phyloP scores from a whole-genome alignment of 345 rosid genomes.

The Noccaea bulbosa region DNA sequence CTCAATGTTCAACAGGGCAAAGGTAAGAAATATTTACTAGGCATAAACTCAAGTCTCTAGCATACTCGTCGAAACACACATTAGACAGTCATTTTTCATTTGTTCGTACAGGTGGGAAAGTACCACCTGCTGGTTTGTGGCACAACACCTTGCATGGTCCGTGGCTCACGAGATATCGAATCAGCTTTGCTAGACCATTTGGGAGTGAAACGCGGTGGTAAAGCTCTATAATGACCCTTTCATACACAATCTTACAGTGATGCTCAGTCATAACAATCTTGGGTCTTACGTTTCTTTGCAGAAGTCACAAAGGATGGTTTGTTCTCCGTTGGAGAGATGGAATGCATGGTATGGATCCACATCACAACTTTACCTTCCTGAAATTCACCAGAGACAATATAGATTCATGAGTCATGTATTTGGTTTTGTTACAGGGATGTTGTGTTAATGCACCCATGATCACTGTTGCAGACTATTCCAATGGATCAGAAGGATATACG shows the following conservation, averaged over 20 bases:
- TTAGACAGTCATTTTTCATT: conserved; percentile 17
- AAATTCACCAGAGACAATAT: not conserved
- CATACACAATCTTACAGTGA: not conserved
- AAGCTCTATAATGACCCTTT: conserved; percentile 32
- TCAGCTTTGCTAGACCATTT: conserved; percentile 83
- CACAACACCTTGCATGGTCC: conserved; percentile 98
- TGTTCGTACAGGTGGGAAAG: conserved; percentile 77
- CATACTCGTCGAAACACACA: conserved; percentile 12
- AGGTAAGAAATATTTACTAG: conserved; percentile 53
- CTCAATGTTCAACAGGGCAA: conserved; percentile 93
- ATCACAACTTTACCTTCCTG: conserved; percentile 13
- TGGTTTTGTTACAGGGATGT: conserved; percentile 72
- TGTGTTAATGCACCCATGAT: conserved; percentile 99
- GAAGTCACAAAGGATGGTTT: conserved; percentile 98
- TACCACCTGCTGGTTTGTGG: conserved; percentile 98
- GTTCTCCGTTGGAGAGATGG: conserved; percentile 99
- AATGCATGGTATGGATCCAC: conserved; percentile 80
- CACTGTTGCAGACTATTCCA: conserved; percentile 92
- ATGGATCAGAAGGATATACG: conserved; percentile 93
- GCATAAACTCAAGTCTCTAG: conserved; percentile 14
- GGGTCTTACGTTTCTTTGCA: conserved; percentile 45
- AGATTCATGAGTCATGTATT: conserved; percentile 1
- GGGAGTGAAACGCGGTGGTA: conserved; percentile 96
- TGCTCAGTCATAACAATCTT: conserved; percentile 26
- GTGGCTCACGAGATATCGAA: conserved; percentile 92